phyloP scores from a whole-genome alignment of 768 basidiomycete genomes.

The Leccinellum luteum region DNA sequence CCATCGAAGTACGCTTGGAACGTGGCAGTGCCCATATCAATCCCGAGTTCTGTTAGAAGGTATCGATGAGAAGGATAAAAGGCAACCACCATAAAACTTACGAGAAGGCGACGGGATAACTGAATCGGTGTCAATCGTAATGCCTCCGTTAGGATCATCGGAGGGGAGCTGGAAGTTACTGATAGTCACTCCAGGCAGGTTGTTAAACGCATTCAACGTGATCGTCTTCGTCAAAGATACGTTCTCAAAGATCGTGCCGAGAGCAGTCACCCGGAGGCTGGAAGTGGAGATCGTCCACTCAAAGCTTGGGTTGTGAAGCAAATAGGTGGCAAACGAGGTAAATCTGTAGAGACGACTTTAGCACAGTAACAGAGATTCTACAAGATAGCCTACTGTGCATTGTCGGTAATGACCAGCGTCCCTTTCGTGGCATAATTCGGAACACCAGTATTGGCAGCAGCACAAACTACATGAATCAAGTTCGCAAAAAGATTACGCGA shows the following conservation, averaged over 20 bases:
- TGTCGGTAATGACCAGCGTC: slow-evolving; percentile 54
- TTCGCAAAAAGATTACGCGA: not conserved
- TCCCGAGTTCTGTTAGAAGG: slow-evolving; percentile 53
- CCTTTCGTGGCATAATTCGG: slow-evolving; percentile 58
- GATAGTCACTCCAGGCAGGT: slow-evolving; percentile 66
- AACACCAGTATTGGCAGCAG: slow-evolving; percentile 62
- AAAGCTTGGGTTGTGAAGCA: slow-evolving; percentile 63
- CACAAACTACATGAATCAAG: slow-evolving; percentile 47
- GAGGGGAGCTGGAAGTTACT: slow-evolving; percentile 68
- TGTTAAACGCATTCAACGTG: slow-evolving; percentile 68
- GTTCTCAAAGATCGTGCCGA: slow-evolving; percentile 67
- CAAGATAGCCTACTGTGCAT: slow-evolving; percentile 38
- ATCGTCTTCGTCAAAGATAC: slow-evolving; percentile 59
- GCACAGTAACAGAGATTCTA: not conserved
- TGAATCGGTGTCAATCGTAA: slow-evolving; percentile 66
- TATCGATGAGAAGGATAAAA: slow-evolving; percentile 9
- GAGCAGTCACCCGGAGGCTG: slow-evolving; percentile 60
- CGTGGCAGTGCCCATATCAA: slow-evolving; percentile 61
- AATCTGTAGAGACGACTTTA: slow-evolving; percentile 39
- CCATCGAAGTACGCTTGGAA: slow-evolving; percentile 63
- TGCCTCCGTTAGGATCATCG: slow-evolving; percentile 67
- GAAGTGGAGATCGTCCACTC: slow-evolving; percentile 68
- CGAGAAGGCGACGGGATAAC: slow-evolving; percentile 64
- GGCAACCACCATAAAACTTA: slow-evolving; percentile 35
- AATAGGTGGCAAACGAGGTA: slow-evolving; percentile 60